Conservation (phyloP, 164 flowering plant species). For the Chimonanthus salicifolius region DNA sequence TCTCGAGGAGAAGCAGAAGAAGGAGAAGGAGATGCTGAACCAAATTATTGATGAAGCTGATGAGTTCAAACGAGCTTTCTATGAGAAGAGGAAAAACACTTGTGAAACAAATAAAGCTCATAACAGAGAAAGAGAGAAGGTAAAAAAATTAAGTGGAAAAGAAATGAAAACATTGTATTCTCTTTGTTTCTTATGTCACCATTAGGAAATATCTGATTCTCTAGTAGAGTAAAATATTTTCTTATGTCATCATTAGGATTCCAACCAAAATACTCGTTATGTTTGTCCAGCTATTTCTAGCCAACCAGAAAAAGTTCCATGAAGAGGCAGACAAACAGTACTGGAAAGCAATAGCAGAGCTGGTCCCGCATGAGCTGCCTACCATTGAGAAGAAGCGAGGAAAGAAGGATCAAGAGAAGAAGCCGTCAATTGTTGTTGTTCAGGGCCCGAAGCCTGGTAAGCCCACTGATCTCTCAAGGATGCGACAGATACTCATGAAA, state of each 20-base stretch:
- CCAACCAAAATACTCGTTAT: neutral
- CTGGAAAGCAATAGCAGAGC: slow-evolving; percentile 92
- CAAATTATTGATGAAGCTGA: slow-evolving; percentile 57
- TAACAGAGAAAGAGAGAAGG: slow-evolving; percentile 64
- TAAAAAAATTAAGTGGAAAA: slow-evolving; percentile 7
- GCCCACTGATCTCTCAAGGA: slow-evolving; percentile 71
- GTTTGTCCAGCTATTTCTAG: slow-evolving; percentile 48
- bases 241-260: neutral
- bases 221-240: too few species aligned
- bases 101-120: slow-evolving; percentile 37
- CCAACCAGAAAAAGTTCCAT: slow-evolving; percentile 90
- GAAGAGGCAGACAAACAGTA: slow-evolving; percentile 82
- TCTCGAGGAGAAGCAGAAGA: slow-evolving; percentile 56
- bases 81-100: slow-evolving; percentile 31
- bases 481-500: slow-evolving; percentile 65
- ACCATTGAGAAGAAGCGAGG: slow-evolving; percentile 78
- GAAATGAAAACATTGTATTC: neutral
- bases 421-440: slow-evolving; percentile 65
- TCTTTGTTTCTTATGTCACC: neutral
- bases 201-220: too few species aligned
- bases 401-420: slow-evolving; percentile 84
- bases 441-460: slow-evolving; percentile 86
- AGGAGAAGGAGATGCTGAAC: slow-evolving; percentile 48
- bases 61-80: slow-evolving; percentile 46
- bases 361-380: slow-evolving; percentile 78